Conservation (phyloP, 768 basidiomycete species). For the Mycena filopes region DNA sequence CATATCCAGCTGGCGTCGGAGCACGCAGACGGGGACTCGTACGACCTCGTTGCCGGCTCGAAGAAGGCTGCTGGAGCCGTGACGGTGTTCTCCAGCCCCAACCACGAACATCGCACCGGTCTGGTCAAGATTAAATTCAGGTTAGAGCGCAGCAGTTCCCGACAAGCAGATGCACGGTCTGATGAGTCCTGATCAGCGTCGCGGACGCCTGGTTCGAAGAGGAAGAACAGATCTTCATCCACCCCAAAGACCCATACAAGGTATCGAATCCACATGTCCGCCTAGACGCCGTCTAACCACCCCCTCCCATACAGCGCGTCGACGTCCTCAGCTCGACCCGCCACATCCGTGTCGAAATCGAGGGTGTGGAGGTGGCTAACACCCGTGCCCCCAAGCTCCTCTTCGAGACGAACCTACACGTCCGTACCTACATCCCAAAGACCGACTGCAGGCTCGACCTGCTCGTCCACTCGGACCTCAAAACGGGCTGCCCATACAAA, state of each 20-base stretch:
- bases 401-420: slow-evolving; percentile 66
- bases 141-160: not conserved
- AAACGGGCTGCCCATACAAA: slow-evolving; percentile 72
- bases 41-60: slow-evolving; percentile 52
- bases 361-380: slow-evolving; percentile 72
- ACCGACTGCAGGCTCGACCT: slow-evolving; percentile 63
- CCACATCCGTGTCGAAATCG: slow-evolving; percentile 67
- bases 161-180: not conserved
- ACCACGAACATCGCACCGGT: slow-evolving; percentile 52
- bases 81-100: slow-evolving; percentile 40
- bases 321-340: slow-evolving; percentile 71
- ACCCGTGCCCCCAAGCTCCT: slow-evolving; percentile 64
- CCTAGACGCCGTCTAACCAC: not conserved
- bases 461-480: slow-evolving; percentile 57
- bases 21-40: slow-evolving; percentile 46
- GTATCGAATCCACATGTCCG: slow-evolving; percentile 42
- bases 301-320: slow-evolving; percentile 54
- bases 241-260: slow-evolving; percentile 79
- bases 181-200: slow-evolving; percentile 36
- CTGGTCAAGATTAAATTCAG: slow-evolving; percentile 60
- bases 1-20: slow-evolving; percentile 49
- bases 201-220: slow-evolving; percentile 78
- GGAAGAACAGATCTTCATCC: slow-evolving; percentile 68
- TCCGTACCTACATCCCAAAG: slow-evolving; percentile 71
- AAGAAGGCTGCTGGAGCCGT: slow-evolving; percentile 52